Conservation (phyloP, 805 yeast genomes). For the Metschnikowia henanensis region DNA sequence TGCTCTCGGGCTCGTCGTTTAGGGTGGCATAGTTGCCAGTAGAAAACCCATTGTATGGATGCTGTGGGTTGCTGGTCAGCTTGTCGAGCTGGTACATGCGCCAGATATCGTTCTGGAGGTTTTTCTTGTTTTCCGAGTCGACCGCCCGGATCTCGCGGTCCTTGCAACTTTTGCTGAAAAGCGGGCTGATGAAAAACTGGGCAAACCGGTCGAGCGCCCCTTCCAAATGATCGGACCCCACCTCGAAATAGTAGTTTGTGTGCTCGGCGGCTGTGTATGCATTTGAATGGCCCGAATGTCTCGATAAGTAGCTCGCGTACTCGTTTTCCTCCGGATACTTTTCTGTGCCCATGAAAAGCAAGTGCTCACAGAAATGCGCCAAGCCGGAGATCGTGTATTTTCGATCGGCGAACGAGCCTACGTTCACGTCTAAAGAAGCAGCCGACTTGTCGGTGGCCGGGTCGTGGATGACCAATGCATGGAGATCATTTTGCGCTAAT, state of each 20-base stretch:
- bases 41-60: conserved; percentile 85
- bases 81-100: conserved; percentile 83
- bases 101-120: conserved; percentile 88
- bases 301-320: conserved; percentile 69
- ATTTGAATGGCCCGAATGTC: conserved; percentile 86
- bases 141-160: conserved; percentile 94
- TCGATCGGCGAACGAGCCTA: conserved; percentile 74
- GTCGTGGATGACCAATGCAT: conserved; percentile 66
- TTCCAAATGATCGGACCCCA: conserved; percentile 68
- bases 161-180: conserved; percentile 71
- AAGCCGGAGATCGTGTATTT: conserved; percentile 60
- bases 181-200: conserved; percentile 86
- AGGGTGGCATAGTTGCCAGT: conserved; percentile 86
- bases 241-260: conserved; percentile 89
- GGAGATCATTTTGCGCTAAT: conserved; percentile 52
- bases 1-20: conserved; percentile 57
- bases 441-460: conserved; percentile 73
- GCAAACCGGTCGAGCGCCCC: conserved; percentile 93
- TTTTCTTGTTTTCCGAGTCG: conserved; percentile 94
- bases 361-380: conserved; percentile 70
- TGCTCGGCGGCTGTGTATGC: conserved; percentile 90
- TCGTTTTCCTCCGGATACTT: conserved; percentile 78
- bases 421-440: conserved; percentile 76
- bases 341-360: conserved; percentile 76
- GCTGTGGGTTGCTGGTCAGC: conserved; percentile 65